phyloP scores from a whole-genome alignment of 176 grass and related monocot species.

The Zizania latifolia region DNA sequence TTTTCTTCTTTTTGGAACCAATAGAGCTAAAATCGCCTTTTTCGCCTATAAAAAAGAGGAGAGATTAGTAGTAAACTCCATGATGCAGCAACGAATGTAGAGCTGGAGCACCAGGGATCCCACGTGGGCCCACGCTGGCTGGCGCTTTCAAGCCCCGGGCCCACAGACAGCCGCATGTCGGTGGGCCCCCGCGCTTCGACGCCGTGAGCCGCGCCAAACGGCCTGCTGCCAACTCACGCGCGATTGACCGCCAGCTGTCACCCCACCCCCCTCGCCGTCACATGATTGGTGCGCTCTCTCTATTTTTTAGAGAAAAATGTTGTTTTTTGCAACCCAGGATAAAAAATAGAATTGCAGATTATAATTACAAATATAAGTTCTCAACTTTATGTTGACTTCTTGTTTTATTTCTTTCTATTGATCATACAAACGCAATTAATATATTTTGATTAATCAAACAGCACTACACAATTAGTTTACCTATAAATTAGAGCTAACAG shows the following conservation, averaged over 20 bases:
- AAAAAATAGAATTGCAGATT: too few relatives aligned
- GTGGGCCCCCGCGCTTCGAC: neutral
- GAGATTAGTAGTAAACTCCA: neutral
- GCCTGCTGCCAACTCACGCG: neutral
- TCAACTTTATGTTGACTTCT: too few relatives aligned
- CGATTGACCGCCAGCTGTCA: slow-evolving; percentile 16
- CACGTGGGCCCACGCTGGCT: neutral
- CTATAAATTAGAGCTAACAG: too few relatives aligned
- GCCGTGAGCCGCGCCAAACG: neutral
- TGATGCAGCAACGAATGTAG: neutral
- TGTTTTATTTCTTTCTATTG: too few relatives aligned
- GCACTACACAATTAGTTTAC: too few relatives aligned
- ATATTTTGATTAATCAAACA: too few relatives aligned
- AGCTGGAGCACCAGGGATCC: neutral
- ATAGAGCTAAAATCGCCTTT: neutral
- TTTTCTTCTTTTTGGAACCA: neutral
- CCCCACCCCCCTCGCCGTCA: neutral
- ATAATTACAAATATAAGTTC: too few relatives aligned
- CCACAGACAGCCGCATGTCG: slow-evolving; percentile 16
- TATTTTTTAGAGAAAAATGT: too few relatives aligned
- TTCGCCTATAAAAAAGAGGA: neutral
- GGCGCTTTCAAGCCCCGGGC: neutral
- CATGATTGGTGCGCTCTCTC: neutral
- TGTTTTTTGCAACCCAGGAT: too few relatives aligned
- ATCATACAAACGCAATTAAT: too few relatives aligned